Evolutionary conservation across 2,329 filamentous ascomycete species (phyloP).

Genomic region (Phialocephala subalpina): DNA sequence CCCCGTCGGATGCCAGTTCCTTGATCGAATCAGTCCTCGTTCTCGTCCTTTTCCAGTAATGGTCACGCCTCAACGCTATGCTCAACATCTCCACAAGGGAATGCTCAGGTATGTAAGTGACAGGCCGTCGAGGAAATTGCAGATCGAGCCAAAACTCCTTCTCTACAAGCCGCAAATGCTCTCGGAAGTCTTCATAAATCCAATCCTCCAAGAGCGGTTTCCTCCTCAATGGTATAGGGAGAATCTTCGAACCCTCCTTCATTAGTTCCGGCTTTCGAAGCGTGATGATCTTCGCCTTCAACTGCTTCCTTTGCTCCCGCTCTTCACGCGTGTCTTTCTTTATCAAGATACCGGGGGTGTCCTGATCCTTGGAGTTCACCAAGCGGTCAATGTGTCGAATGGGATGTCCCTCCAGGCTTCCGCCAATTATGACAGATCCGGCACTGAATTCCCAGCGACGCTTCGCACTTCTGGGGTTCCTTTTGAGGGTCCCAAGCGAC

Average conservation of each 20-base stretch:
- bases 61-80: conserved; percentile 21
- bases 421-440: conserved; percentile 21
- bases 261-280: too few species aligned
- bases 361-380: not conserved
- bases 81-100: conserved; percentile 20
- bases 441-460: conserved; percentile 17
- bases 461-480: not conserved
- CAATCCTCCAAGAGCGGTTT: not conserved
- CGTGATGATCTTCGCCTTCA: not conserved
- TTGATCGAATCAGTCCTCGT: not conserved
- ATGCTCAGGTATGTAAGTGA: not conserved
- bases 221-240: not conserved
- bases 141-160: not conserved
- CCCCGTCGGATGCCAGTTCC: too few species aligned
- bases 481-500: too few species aligned
- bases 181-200: not conserved
- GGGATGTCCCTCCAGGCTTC: conserved; percentile 1
- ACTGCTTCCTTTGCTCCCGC: not conserved
- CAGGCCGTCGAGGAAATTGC: not conserved
- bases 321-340: too few species aligned
- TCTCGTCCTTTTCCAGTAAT: conserved; percentile 19
- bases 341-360: too few species aligned
- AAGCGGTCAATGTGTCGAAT: not conserved
- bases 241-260: not conserved
- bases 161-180: not conserved